Evolutionary conservation across 345 rosid genomes (phyloP).

Genomic region (Eucalyptus camaldulensis): DNA sequence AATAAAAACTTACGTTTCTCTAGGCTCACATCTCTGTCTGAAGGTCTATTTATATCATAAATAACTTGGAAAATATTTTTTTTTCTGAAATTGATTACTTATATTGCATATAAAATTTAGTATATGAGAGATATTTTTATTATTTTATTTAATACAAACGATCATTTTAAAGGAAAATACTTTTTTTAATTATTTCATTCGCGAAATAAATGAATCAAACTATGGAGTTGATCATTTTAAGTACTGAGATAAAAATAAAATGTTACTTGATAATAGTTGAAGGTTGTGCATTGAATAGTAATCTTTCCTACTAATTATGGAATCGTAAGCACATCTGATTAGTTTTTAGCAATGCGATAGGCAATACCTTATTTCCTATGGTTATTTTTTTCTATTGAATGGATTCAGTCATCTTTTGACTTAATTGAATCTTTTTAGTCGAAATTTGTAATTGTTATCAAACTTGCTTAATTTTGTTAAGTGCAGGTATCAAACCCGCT

Average conservation of each 20-base stretch:
- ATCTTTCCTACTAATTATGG: background rate
- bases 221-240: background rate
- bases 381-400: background rate
- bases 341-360: background rate
- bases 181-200: background rate
- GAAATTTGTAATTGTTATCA: background rate
- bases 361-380: background rate
- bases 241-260: background rate
- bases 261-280: background rate
- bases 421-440: background rate
- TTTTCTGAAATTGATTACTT: rapidly evolving
- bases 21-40: background rate
- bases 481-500: background rate
- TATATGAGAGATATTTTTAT: rapidly evolving
- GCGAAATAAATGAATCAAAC: rapidly evolving
- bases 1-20: background rate
- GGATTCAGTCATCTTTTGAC: background rate
- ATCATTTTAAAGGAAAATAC: rapidly evolving
- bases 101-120: rapidly evolving
- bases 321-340: background rate
- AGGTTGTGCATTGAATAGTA: background rate
- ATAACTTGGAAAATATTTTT: background rate
- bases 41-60: rapidly evolving
- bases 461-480: background rate
- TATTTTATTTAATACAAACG: background rate